Evolutionary conservation across 73 alveolate genomes (phyloP).

Genomic region (Stentor roeselii): DNA sequence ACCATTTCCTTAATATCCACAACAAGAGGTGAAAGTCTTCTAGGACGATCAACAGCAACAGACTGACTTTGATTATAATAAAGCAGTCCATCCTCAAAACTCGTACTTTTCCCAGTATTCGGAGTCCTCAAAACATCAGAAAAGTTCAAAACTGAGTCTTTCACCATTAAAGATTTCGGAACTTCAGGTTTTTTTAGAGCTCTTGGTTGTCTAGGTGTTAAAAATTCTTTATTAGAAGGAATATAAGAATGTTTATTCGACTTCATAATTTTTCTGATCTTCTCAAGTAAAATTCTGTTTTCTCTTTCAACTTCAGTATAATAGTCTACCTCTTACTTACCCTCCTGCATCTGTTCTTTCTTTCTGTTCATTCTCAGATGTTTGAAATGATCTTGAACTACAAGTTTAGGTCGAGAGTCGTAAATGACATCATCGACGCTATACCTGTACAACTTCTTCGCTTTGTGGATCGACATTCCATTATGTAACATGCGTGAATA

Average conservation of each 20-base stretch:
- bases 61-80: not conserved
- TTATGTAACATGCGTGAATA: too few species aligned
- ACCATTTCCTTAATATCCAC: not conserved
- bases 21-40: not conserved
- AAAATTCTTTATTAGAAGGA: too few species aligned
- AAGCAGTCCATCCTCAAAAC: too few species aligned
- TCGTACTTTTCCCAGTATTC: not conserved
- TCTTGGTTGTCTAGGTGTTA: too few species aligned
- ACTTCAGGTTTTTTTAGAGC: not conserved
- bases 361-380: not conserved
- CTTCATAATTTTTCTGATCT: constrained; percentile 37
- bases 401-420: too few species aligned
- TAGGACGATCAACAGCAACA: not conserved
- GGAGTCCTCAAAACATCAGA: too few species aligned
- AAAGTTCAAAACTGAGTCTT: not conserved
- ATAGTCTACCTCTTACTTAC: constrained; percentile 25
- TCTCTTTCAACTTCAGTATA: constrained; percentile 51
- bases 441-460: too few species aligned
- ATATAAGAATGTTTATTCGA: not conserved
- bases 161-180: not conserved
- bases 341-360: not conserved
- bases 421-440: too few species aligned
- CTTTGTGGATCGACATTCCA: too few species aligned
- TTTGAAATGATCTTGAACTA: not conserved
- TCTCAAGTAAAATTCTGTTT: constrained; percentile 44